Base-by-base conservation (phyloP, 768 basidiomycete species). In the Serendipita vermifera region DNA sequence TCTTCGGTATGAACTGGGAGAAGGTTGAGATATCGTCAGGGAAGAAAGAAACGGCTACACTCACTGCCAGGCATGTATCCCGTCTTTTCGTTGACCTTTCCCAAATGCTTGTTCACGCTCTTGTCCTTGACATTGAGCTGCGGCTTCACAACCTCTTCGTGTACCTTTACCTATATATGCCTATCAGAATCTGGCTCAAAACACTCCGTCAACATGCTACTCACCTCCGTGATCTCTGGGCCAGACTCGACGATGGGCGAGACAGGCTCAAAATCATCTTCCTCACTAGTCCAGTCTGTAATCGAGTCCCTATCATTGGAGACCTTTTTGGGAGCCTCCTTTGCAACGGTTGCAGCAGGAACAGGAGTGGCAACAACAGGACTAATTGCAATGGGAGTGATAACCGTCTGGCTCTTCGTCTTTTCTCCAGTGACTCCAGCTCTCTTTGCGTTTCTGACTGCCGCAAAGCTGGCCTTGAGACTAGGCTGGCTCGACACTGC, bases 1-100 rank as follows among this genome's bases (percentile, higher is more conserved):
- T 71, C 73, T 59, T 82, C 71, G 0, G 68, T 73, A 65, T 90
- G 86, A 32, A 88, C 87, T 90, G 60, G 0, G 20, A 32, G 32
- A 24, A 15, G 7, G 17, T 57, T 13, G 48, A 40, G 24, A 54
- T 4, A 36, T 26, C 35, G 27, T 54, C 26, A n/a, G 15, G 26
- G 6, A 26, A n/a, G 20, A 31, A 38, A 57, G 38, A 5, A 26
- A 29, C 39, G 24, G 11, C 41, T 15, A 11, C 5, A 22, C 46
- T 20, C 27, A 51, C 46, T 29, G 6, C n/a, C 31, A 29, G 22
- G 7, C 9, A 26, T 29, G 29, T 20, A 26, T 26, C 20, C 46
- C 15, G 7, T 9, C n/a, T 51, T 51, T 15, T 20, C 46, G 20
- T 22, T 51, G 46, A 51, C 20, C n/a, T 51, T 51, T 2, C 46